Evolutionary conservation across 1,284 basidiomycete genomes (phyloP).

Genomic region (Gastroboletus turbinatus): DNA sequence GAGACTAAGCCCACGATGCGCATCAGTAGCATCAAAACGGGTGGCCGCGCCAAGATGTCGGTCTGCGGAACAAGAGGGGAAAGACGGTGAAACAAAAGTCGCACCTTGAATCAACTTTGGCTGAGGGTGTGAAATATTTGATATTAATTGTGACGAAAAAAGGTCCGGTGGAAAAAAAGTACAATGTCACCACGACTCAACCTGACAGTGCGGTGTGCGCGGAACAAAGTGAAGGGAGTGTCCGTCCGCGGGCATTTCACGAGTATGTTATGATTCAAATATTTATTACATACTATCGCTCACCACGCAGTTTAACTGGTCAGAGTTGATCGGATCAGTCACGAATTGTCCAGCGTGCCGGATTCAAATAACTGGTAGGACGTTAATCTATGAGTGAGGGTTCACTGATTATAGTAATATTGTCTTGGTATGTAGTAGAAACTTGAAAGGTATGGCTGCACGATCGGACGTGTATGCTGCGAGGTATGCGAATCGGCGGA

Average conservation of each 20-base stretch:
- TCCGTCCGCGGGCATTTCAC: background rate
- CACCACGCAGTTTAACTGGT: no score
- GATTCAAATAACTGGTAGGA: background rate
- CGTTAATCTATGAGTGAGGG: no score
- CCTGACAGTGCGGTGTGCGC: background rate
- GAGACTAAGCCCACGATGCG: background rate
- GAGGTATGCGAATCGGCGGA: background rate
- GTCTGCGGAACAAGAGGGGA: background rate
- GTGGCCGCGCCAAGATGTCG: background rate
- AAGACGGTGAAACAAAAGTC: constrained; percentile 2
- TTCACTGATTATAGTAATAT: no score
- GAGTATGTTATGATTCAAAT: background rate
- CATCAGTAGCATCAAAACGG: background rate
- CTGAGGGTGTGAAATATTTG: background rate
- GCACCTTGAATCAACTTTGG: background rate
- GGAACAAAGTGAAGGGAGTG: background rate
- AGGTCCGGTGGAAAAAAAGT: background rate
- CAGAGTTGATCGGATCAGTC: background rate
- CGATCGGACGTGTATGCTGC: background rate
- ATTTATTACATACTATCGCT: background rate
- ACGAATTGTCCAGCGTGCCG: background rate
- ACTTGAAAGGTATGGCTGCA: background rate
- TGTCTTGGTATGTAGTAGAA: background rate
- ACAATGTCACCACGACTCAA: background rate
- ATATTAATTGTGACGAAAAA: background rate